These are phyloP conservation scores for Gossypium davidsonii DNA, from an alignment of 441 rosid species.

Conservation along the genomic window DNA sequence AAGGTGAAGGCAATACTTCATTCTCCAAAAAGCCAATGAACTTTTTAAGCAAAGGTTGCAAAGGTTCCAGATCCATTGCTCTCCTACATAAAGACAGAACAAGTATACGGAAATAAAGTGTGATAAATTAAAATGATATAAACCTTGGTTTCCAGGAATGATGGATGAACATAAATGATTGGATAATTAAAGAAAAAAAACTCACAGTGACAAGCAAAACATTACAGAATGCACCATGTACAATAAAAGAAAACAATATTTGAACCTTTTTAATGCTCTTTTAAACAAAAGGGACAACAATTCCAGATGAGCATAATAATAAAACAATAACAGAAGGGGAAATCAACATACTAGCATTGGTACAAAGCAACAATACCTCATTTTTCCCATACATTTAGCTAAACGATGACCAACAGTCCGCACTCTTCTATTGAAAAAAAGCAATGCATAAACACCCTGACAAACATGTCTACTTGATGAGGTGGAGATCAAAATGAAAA, in stretches of 20 bases:
- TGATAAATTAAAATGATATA: neutral
- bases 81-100: conserved; percentile 46
- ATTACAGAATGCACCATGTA: neutral
- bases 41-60: conserved; percentile 89
- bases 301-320: neutral
- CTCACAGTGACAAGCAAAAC: neutral
- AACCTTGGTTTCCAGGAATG: neutral
- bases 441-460: conserved; percentile 91
- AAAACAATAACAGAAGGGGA: neutral
- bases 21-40: conserved; percentile 75
- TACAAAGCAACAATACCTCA: conserved; percentile 49
- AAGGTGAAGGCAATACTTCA: conserved; percentile 60
- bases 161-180: neutral
- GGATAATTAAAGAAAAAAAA: neutral
- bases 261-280: neutral
- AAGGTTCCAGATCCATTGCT: conserved; percentile 83
- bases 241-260: neutral
- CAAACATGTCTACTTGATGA: conserved; percentile 17
- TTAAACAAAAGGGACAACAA: neutral
- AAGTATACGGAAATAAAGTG: conserved; percentile 16
- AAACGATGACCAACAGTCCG: conserved; percentile 81
- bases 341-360: neutral
- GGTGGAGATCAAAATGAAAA: conserved; percentile 8
- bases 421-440: conserved; percentile 88
- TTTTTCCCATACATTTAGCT: conserved; percentile 85